phyloP scores from a whole-genome alignment of 495 filamentous ascomycete genomes.

The Paragyromitra xinjiangensis region DNA sequence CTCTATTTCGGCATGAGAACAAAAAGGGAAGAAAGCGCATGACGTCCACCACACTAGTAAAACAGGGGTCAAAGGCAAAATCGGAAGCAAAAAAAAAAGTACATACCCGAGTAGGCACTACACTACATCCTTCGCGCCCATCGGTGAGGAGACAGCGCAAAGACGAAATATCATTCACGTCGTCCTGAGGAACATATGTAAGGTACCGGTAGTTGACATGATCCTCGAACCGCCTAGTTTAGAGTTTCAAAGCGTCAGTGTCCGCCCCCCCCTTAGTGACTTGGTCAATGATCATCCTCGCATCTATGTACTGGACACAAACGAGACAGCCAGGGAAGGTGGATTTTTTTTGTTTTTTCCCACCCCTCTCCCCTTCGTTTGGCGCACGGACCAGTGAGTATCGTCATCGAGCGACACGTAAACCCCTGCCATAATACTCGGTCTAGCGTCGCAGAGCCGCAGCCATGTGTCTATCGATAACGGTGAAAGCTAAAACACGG shows the following conservation, averaged over 20 bases:
- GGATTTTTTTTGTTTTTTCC: background rate
- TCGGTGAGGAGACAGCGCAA: slow-evolving; percentile 17
- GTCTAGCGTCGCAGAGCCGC: slow-evolving; percentile 41
- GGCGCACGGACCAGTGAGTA: slow-evolving; percentile 41
- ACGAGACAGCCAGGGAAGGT: slow-evolving; percentile 13
- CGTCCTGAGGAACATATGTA: slow-evolving; percentile 22
- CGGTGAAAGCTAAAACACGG: slow-evolving; percentile 27
- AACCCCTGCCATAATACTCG: slow-evolving; percentile 38
- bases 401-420: slow-evolving; percentile 50
- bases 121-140: background rate
- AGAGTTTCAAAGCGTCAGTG: slow-evolving; percentile 39
- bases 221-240: slow-evolving; percentile 18
- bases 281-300: slow-evolving; percentile 49
- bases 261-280: slow-evolving; percentile 27
- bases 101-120: slow-evolving; percentile 4
- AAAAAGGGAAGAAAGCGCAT: background rate
- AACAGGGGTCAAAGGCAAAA: background rate
- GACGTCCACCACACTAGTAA: background rate
- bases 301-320: background rate
- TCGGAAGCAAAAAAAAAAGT: background rate
- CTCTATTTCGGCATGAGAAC: background rate
- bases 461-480: slow-evolving; percentile 51
- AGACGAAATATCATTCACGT: background rate
- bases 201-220: slow-evolving; percentile 38
- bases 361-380: background rate